phyloP scores from a whole-genome alignment of 23 red algal genomes.

The Gracilaria domingensis region DNA sequence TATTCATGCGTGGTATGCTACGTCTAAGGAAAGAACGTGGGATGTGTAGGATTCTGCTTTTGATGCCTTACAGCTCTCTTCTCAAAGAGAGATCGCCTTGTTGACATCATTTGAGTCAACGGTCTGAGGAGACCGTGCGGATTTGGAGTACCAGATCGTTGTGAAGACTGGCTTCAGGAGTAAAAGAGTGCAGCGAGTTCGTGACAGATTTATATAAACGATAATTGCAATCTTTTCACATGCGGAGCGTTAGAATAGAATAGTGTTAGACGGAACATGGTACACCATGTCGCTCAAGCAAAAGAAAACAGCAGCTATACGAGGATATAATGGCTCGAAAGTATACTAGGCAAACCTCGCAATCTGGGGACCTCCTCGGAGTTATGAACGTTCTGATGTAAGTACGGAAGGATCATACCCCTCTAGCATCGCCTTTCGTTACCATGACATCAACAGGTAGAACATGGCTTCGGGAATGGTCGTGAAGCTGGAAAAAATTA shows the following conservation, averaged over 20 bases:
- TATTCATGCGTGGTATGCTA: not conserved
- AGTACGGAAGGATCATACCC: conserved; percentile 97
- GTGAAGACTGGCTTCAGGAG: not conserved
- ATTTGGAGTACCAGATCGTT: too few species aligned
- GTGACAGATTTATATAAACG: not conserved
- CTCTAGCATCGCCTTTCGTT: too few species aligned
- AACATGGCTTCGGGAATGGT: conserved; percentile 11
- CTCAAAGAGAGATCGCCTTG: not conserved
- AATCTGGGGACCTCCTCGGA: conserved; percentile 71
- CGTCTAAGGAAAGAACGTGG: not conserved
- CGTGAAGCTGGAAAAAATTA: conserved; percentile 36
- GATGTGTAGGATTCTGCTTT: not conserved
- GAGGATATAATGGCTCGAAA: conserved; percentile 88
- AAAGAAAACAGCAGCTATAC: conserved; percentile 94
- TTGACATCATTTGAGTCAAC: not conserved
- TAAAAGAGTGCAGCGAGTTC: too few species aligned
- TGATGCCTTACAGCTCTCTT: not conserved
- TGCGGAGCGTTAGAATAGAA: too few species aligned
- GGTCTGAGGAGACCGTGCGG: not conserved
- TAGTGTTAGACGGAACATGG: conserved; percentile 89
- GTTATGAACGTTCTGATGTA: conserved; percentile 99
- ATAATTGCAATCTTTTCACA: too few species aligned
- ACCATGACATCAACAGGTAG: conserved; percentile 21
- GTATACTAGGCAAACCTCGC: conserved; percentile 69
- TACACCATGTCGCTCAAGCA: conserved; percentile 71